phyloP scores from a whole-genome alignment of 495 filamentous ascomycete genomes.

The Delitschia confertaspora region DNA sequence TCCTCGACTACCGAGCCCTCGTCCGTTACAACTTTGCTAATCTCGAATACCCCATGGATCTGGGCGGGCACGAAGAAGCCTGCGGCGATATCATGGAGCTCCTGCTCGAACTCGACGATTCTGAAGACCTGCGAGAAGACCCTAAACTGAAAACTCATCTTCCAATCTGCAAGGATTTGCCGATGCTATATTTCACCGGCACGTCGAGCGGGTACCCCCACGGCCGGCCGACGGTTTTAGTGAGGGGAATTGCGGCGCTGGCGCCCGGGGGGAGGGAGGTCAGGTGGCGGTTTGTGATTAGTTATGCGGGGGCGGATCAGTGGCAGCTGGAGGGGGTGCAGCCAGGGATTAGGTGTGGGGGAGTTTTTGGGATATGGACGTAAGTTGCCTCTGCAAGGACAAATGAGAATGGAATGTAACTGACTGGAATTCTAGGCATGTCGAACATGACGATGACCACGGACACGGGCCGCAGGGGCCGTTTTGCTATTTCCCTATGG shows the following conservation, averaged over 20 bases:
- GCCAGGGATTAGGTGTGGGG: constrained; percentile 16
- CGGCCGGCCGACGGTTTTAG: constrained; percentile 4
- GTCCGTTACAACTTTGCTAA: constrained; percentile 23
- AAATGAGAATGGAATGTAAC: no score
- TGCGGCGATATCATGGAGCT: constrained; percentile 22
- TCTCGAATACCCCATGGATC: constrained; percentile 13
- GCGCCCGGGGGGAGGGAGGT: constrained; percentile 14
- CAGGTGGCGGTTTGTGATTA: constrained; percentile 25
- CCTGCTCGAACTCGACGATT: constrained; percentile 6
- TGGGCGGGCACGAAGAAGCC: constrained; percentile 16
- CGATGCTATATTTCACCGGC: constrained; percentile 18
- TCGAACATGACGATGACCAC: constrained; percentile 27
- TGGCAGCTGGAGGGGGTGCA: constrained; percentile 26
- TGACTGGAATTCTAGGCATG: no score
- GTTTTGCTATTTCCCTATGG: constrained; percentile 16
- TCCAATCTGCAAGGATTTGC: constrained; percentile 19
- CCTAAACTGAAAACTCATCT: constrained; percentile 10
- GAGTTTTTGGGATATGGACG: constrained; percentile 23
- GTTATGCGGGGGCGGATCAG: constrained; percentile 21
- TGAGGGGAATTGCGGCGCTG: constrained; percentile 14
- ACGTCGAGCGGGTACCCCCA: constrained; percentile 4
- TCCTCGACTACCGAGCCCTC: constrained; percentile 19
- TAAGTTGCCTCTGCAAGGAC: no score
- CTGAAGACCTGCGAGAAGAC: constrained; percentile 10
- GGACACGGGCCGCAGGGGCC: constrained; percentile 17